Conservation (phyloP, 768 basidiomycete species). For the Mycena venus region DNA sequence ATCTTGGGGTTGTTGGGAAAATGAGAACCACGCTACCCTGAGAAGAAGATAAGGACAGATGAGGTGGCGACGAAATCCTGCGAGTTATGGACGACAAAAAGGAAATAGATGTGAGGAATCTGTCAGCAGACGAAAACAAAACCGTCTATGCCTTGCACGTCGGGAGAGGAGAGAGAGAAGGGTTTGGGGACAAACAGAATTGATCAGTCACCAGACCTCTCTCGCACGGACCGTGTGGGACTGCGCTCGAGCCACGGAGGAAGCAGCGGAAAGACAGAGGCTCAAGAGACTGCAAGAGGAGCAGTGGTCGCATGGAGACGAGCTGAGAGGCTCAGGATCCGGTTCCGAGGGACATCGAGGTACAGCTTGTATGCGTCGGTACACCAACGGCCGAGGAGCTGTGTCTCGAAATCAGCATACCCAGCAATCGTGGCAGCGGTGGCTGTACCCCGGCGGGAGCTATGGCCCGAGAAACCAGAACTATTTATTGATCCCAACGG, state of each 20-base stretch:
- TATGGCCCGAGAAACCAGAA: slow-evolving; percentile 41
- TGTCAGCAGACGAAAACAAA: too few species aligned
- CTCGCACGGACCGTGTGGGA: slow-evolving; percentile 24
- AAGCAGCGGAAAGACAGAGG: too few species aligned
- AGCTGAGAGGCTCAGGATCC: too few species aligned
- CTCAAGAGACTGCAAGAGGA: too few species aligned
- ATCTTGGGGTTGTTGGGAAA: too few species aligned
- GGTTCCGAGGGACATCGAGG: slow-evolving; percentile 42
- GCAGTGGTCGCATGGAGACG: too few species aligned
- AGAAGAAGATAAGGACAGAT: too few species aligned
- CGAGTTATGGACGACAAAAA: too few species aligned
- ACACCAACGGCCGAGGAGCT: slow-evolving; percentile 52
- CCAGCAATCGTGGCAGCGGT: slow-evolving; percentile 48
- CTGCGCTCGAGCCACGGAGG: slow-evolving; percentile 32
- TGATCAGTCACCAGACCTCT: slow-evolving; percentile 30
- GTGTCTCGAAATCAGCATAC: slow-evolving; percentile 50
- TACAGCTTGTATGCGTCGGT: slow-evolving; percentile 55
- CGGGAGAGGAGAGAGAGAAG: slow-evolving; percentile 9
- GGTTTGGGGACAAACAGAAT: slow-evolving; percentile 19
- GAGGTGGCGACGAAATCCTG: too few species aligned
- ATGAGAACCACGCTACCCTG: too few species aligned
- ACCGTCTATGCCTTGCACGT: slow-evolving; percentile 33
- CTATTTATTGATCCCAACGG: slow-evolving; percentile 34
- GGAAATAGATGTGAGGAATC: too few species aligned
- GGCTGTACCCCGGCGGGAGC: too few species aligned